Conservation (phyloP, 495 filamentous ascomycete genomes). For the Amorphotheca resinae region DNA sequence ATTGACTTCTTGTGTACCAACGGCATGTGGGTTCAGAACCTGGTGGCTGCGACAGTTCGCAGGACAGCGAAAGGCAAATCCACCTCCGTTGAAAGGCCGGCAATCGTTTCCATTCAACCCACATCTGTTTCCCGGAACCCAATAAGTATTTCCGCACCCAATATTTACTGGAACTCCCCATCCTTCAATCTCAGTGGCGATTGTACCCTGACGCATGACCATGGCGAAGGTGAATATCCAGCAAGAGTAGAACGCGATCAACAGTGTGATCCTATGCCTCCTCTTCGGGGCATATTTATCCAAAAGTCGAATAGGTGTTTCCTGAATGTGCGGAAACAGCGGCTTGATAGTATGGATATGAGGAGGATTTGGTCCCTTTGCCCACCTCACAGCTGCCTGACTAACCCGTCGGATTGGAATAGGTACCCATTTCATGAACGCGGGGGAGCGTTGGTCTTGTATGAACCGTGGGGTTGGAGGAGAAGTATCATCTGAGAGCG, state of each 20-base stretch:
- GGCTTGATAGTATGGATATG: conserved; percentile 53
- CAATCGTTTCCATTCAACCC: conserved; percentile 70
- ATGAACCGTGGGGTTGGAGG: conserved; percentile 28
- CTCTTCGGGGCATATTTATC: conserved; percentile 50
- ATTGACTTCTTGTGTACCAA: conserved; percentile 58
- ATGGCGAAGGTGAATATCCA: conserved; percentile 66
- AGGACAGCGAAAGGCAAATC: conserved; percentile 67
- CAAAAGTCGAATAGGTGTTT: conserved; percentile 51
- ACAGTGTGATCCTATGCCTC: conserved; percentile 43
- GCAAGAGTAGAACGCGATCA: conserved; percentile 47
- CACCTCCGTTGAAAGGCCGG: conserved; percentile 61
- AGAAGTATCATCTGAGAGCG: conserved; percentile 16
- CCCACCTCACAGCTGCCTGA: conserved; percentile 43
- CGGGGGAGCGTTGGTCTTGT: conserved; percentile 25
- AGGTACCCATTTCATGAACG: conserved; percentile 34
- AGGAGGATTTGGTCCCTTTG: conserved; percentile 57
- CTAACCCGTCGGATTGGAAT: conserved; percentile 30
- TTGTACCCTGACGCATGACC: conserved; percentile 50
- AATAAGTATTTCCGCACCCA: conserved; percentile 52
- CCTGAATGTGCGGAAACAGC: conserved; percentile 55
- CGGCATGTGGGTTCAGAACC: conserved; percentile 58
- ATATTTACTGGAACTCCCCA: conserved; percentile 55
- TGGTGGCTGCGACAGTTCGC: conserved; percentile 55
- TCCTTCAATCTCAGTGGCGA: conserved; percentile 51
- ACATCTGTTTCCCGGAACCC: conserved; percentile 59